phyloP scores from a whole-genome alignment of 2,329 filamentous ascomycete genomes.

The Exophiala calicioides region DNA sequence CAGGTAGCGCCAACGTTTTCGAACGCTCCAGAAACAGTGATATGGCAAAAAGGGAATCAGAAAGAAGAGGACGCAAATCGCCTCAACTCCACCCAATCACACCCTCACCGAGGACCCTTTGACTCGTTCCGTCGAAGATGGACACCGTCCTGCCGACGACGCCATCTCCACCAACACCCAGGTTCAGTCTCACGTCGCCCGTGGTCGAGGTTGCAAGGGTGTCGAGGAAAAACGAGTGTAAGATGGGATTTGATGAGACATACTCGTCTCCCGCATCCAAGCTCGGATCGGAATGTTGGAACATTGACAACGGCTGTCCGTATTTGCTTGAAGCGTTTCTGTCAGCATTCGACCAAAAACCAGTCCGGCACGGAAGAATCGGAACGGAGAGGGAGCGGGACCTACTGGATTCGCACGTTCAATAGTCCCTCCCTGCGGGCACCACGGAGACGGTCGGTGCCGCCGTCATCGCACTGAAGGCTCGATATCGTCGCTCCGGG shows the following conservation, averaged over 20 bases:
- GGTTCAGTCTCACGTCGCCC: slow-evolving; percentile 21
- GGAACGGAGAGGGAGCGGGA: too few species aligned
- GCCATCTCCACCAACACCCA: slow-evolving; percentile 30
- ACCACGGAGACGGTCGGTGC: neutral
- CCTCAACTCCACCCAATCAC: slow-evolving; percentile 29
- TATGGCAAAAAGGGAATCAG: neutral
- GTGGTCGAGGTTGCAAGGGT: neutral
- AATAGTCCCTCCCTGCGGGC: neutral
- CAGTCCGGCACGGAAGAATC: too few species aligned
- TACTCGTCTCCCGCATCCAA: slow-evolving; percentile 9
- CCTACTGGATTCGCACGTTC: slow-evolving; percentile 25
- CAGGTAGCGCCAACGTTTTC: too few species aligned
- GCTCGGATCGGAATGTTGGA: slow-evolving; percentile 8
- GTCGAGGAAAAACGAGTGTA: slow-evolving; percentile 27
- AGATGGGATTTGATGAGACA: slow-evolving; percentile 20
- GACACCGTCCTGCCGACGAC: slow-evolving; percentile 29
- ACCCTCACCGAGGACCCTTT: slow-evolving; percentile 26
- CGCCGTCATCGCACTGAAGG: slow-evolving; percentile 11
- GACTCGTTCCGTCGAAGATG: slow-evolving; percentile 17
- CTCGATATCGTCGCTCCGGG: slow-evolving; percentile 18
- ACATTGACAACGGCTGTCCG: slow-evolving; percentile 21
- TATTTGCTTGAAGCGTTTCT: too few species aligned
- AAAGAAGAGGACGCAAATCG: neutral
- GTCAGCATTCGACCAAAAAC: too few species aligned
- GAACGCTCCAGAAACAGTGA: too few species aligned